phyloP scores from a whole-genome alignment of 495 filamentous ascomycete species.

The Apiosordaria backusii region DNA sequence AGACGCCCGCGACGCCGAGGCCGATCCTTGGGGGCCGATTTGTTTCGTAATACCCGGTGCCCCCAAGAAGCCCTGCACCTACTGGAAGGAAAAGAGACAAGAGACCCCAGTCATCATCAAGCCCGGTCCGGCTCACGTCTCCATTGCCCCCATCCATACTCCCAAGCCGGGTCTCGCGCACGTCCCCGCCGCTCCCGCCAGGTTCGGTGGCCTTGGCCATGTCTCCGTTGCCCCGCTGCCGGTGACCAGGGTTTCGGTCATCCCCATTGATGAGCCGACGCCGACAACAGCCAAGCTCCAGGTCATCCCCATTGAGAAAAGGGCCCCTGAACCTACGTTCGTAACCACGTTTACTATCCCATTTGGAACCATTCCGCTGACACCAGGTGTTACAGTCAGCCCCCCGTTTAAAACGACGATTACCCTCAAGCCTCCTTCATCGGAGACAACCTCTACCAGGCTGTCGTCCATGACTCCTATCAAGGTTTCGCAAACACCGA shows the following conservation, averaged over 20 bases:
- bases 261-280: neutral
- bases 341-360: neutral
- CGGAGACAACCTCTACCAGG: neutral
- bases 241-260: neutral
- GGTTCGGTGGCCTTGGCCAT: neutral
- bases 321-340: neutral
- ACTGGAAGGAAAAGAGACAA: neutral
- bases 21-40: neutral
- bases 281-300: neutral
- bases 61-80: neutral
- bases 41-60: neutral
- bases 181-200: neutral
- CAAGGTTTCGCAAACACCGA: neutral
- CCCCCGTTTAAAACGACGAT: neutral
- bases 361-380: neutral
- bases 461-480: neutral
- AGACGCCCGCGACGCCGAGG: neutral
- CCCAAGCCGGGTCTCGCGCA: neutral
- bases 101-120: neutral
- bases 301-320: neutral
- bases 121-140: neutral
- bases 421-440: neutral
- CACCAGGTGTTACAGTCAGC: neutral
- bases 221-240: neutral
- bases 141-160: too few relatives aligned